Evolutionary conservation across 2,329 filamentous ascomycete genomes (phyloP), one percentile per base, ranked within the genome.

Genomic region (Hypoxylon sp.): DNA sequence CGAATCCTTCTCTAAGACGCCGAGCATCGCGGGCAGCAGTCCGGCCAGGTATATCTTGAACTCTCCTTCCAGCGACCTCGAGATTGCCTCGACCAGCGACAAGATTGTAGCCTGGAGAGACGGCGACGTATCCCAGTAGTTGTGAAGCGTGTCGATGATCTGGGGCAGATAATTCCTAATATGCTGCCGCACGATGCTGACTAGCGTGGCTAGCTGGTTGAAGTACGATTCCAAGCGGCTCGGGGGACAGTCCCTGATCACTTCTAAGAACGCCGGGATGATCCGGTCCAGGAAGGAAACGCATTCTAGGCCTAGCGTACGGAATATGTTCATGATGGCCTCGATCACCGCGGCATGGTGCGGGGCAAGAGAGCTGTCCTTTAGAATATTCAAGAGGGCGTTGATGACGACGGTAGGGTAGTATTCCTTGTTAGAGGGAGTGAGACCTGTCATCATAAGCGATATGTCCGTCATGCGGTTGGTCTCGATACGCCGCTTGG

Each of bases 401-500:
- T 97, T 97, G 76, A 99, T 97, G 48, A 97, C 96, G 16, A 99
- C 93, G 0, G 96, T 99, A 0, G 96, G 96, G 75, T 97, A 99
- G 78, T 99, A 99, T 73, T 99, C 96, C 75, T 99, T 97, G 74
- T 93, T 97, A 0, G 95, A 98, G 0, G 96, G 96, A 0, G 94
- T 98, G 40, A 97, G 84, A 12, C 96, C 96, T 42, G 93, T 93
- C 95, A 99, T 99, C 84, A 99, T 98, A 28, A 99, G 85, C 2
- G 94, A 96, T 46, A 99, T 96, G 78, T 99, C 96, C 0, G 95
- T 97, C 72, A 97, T 81, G 61, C 89, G 87, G 40, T 85, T 87
- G 1, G 84, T 83, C 70, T 90, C 88, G 38, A 84, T 83, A 18
- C 84, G 85, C 26, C 85, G 86, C 74, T 96, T 92, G 68, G 91